Evolutionary conservation across 257 asterid species (phyloP).

Genomic region (Nicotiana tomentosiformis): DNA sequence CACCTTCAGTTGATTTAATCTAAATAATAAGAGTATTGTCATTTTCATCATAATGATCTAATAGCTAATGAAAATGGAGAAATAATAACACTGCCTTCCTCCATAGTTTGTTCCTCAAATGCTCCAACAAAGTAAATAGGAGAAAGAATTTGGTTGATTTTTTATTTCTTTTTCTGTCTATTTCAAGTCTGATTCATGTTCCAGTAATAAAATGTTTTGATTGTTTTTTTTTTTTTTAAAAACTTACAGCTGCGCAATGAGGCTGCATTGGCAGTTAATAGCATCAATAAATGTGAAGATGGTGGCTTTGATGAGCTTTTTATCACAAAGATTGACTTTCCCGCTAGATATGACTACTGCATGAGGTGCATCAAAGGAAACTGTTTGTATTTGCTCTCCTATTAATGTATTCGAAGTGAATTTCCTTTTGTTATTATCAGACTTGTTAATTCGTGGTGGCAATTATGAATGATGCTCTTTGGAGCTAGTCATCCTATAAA

Average conservation of each 20-base stretch:
- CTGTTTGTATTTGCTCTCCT: background rate
- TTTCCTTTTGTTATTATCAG: background rate
- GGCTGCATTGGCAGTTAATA: slow-evolving; percentile 62
- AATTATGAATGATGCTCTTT: background rate
- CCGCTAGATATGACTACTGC: slow-evolving; percentile 83
- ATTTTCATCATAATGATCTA: background rate
- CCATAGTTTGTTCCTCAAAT: background rate
- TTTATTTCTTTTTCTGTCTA: background rate
- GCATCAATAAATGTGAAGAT: slow-evolving; percentile 69
- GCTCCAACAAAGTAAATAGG: background rate
- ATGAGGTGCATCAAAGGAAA: slow-evolving; percentile 41
- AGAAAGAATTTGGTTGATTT: background rate
- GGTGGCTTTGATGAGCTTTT: slow-evolving; percentile 84
- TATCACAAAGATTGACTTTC: slow-evolving; percentile 66
- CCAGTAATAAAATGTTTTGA: background rate
- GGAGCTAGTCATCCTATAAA: background rate
- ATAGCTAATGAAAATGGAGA: background rate
- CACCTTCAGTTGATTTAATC: background rate
- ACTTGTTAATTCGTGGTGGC: background rate
- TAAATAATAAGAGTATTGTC: background rate
- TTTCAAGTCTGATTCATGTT: background rate
- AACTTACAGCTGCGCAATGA: slow-evolving; percentile 62
- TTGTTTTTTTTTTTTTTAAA: background rate
- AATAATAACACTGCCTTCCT: background rate
- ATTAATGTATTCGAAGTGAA: background rate